Conservation (phyloP, 2,329 filamentous ascomycete genomes). For the Teratosphaeria gauchensis region DNA sequence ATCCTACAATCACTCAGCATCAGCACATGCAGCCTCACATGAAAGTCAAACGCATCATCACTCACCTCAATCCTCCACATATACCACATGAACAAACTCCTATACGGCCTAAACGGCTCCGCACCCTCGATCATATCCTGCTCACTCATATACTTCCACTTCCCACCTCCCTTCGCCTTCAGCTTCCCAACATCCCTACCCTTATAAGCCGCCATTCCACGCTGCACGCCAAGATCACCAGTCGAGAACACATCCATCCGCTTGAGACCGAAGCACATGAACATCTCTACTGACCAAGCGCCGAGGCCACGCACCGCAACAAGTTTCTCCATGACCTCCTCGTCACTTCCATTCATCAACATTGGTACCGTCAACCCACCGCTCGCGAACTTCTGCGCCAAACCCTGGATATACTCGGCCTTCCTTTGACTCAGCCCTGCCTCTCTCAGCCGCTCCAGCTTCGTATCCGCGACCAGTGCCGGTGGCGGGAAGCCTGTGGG, state of each 20-base stretch:
- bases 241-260: slow-evolving; percentile 87
- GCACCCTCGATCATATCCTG: slow-evolving; percentile 80
- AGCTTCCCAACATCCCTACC: slow-evolving; percentile 77
- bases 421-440: slow-evolving; percentile 90
- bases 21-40: not conserved
- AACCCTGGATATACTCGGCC: slow-evolving; percentile 83
- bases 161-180: slow-evolving; percentile 67
- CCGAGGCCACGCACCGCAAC: slow-evolving; percentile 82
- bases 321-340: slow-evolving; percentile 72
- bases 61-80: slow-evolving; percentile 59
- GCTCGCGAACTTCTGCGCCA: slow-evolving; percentile 68
- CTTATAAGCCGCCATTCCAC: slow-evolving; percentile 81
- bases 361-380: slow-evolving; percentile 69
- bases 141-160: slow-evolving; percentile 98
- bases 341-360: slow-evolving; percentile 70
- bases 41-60: not conserved
- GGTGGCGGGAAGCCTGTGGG: slow-evolving; percentile 60
- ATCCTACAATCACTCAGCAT: not conserved
- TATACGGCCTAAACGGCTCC: slow-evolving; percentile 72
- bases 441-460: slow-evolving; percentile 61
- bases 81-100: slow-evolving; percentile 94
- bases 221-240: slow-evolving; percentile 87
- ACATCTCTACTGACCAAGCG: slow-evolving; percentile 94
- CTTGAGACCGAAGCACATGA: slow-evolving; percentile 91
- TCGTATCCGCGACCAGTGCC: slow-evolving; percentile 54